phyloP scores from a whole-genome alignment of 2,329 filamentous ascomycete species.

The Verticillium tricorpus region DNA sequence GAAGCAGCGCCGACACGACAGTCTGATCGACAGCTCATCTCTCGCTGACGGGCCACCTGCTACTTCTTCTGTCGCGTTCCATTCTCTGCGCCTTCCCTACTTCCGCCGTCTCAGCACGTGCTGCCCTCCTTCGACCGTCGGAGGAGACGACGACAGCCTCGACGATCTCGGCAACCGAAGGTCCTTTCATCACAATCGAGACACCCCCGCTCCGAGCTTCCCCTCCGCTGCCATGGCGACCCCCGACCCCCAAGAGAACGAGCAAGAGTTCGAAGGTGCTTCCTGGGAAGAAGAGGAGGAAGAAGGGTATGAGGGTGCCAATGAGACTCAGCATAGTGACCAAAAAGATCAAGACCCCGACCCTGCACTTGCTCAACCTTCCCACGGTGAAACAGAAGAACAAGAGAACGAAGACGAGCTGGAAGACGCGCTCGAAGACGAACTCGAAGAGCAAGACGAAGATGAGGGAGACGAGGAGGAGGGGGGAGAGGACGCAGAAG shows the following conservation, averaged over 20 bases:
- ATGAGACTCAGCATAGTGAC: constrained; percentile 53
- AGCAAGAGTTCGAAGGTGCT: constrained; percentile 29
- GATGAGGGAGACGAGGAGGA: neutral
- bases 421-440: neutral
- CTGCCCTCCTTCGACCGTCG: neutral
- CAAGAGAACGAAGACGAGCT: neutral
- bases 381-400: constrained; percentile 24
- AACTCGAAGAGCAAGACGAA: neutral
- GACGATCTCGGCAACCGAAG: neutral
- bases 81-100: neutral
- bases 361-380: constrained; percentile 37
- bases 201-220: neutral
- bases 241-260: constrained; percentile 12
- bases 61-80: neutral
- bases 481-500: neutral
- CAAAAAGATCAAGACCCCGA: constrained; percentile 46
- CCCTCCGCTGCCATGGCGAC: constrained; percentile 7
- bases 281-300: constrained; percentile 50
- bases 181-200: neutral
- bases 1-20: neutral
- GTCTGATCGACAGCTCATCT: neutral
- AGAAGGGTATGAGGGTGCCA: constrained; percentile 45
- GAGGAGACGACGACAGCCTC: neutral
- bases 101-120: neutral
- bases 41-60: neutral